Evolutionary conservation across 495 filamentous ascomycete genomes (phyloP).

Genomic region (Terfezia claveryi): DNA sequence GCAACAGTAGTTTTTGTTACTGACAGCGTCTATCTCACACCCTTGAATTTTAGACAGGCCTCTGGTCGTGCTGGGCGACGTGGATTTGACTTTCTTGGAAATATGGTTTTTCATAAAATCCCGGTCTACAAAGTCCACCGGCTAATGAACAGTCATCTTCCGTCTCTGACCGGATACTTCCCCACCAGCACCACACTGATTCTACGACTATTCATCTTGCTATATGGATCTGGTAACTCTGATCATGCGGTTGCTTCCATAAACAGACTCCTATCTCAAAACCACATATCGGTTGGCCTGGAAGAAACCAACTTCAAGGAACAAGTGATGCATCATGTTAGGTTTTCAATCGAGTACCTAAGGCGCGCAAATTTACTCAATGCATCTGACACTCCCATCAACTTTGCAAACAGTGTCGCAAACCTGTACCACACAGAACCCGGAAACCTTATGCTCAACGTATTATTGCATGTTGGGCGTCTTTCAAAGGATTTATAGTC

Average conservation of each 20-base stretch:
- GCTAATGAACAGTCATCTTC: conserved; percentile 46
- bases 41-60: conserved; percentile 53
- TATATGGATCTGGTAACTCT: conserved; percentile 40
- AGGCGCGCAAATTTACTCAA: conserved; percentile 42
- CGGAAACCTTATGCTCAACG: conserved; percentile 49
- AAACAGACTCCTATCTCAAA: conserved; percentile 43
- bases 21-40: conserved; percentile 47
- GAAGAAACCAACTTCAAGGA: conserved; percentile 28
- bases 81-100: conserved; percentile 59
- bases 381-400: conserved; percentile 35
- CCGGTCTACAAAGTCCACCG: conserved; percentile 32
- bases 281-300: conserved; percentile 45
- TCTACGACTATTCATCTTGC: conserved; percentile 40
- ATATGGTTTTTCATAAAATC: conserved; percentile 52
- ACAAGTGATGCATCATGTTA: conserved; percentile 48
- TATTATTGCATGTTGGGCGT: conserved; percentile 44
- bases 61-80: conserved; percentile 57
- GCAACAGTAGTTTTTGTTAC: conserved; percentile 59
- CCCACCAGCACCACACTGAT: conserved; percentile 53
- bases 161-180: conserved; percentile 54
- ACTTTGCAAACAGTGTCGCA: conserved; percentile 42
- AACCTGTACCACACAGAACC: conserved; percentile 58
- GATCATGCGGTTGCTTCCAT: conserved; percentile 37
- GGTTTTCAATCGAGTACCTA: conserved; percentile 64
- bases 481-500: conserved; percentile 37